Evolutionary conservation across 2,329 filamentous ascomycete species (phyloP).

Genomic region (Fusarium napiforme): DNA sequence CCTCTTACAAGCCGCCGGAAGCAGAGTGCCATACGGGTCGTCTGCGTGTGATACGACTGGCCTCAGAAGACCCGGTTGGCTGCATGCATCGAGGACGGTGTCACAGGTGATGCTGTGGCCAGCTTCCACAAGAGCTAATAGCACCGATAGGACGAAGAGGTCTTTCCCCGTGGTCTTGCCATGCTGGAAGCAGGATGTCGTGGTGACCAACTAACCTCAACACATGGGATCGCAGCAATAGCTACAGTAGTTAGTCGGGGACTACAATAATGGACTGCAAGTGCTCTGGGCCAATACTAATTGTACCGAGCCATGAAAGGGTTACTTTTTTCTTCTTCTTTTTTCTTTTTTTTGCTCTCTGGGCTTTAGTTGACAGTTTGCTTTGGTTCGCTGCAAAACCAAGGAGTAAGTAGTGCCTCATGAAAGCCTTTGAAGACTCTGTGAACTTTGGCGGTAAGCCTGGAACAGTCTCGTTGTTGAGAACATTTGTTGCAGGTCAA

Average conservation of each 20-base stretch:
- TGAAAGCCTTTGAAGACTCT: not conserved
- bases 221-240: not conserved
- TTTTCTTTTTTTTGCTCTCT: not conserved
- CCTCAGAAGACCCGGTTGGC: constrained; percentile 6
- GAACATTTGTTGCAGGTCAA: not conserved
- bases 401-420: not conserved
- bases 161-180: not conserved
- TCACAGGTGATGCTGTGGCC: not conserved
- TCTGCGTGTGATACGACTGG: constrained; percentile 2
- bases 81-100: constrained; percentile 9
- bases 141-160: not conserved
- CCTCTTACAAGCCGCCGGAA: constrained; percentile 6
- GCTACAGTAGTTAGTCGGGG: not conserved
- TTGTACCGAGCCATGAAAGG: not conserved
- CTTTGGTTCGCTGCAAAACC: not conserved
- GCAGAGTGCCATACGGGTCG: constrained; percentile 15
- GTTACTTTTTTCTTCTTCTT: not conserved
- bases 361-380: not conserved
- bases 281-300: not conserved
- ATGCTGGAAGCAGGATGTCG: not conserved
- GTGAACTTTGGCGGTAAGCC: constrained; percentile 6
- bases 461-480: constrained; percentile 1
- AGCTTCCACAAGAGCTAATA: not conserved
- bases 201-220: not conserved
- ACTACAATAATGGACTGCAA: not conserved